A percentile compares a stretch with the other conserved stretches of the same genome.
Evolutionary conservation across 1,284 basidiomycete genomes (phyloP).

Genomic region (Trametes pubescens): DNA sequence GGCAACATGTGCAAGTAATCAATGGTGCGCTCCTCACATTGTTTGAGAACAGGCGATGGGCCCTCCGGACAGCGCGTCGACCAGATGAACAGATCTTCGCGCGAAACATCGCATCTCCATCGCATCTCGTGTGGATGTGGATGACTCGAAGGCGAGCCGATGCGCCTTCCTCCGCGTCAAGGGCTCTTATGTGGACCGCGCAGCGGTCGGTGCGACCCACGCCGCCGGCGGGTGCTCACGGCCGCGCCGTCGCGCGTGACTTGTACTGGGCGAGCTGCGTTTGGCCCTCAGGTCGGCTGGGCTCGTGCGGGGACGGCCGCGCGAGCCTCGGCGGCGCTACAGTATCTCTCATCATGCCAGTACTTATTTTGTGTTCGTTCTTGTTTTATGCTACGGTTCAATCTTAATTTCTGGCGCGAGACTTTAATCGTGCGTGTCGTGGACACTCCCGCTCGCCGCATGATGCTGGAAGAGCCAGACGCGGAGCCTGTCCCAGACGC

Average conservation of each 20-base stretch:
- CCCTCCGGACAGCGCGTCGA: no score
- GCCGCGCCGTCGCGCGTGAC: background rate
- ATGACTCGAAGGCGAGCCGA: no score
- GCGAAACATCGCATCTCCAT: no score
- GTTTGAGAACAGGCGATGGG: no score
- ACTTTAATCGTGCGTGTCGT: no score
- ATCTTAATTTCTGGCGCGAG: background rate
- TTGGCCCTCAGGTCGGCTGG: constrained; percentile 10
- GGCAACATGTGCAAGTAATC: no score
- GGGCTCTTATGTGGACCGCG: background rate
- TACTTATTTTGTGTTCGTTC: no score
- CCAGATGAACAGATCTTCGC: no score
- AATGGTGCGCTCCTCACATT: no score
- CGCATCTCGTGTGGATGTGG: no score
- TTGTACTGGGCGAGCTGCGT: background rate
- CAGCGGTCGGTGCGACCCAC: background rate
- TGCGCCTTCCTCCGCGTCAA: background rate
- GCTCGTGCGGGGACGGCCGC: background rate
- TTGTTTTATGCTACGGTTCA: background rate
- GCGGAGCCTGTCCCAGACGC: background rate
- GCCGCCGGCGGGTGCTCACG: background rate
- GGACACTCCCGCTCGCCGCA: background rate
- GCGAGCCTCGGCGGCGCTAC: background rate
- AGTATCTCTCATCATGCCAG: background rate
- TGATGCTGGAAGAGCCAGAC: no score